Evolutionary conservation across 345 rosid species (phyloP).

Genomic region (Citrus sp.): DNA sequence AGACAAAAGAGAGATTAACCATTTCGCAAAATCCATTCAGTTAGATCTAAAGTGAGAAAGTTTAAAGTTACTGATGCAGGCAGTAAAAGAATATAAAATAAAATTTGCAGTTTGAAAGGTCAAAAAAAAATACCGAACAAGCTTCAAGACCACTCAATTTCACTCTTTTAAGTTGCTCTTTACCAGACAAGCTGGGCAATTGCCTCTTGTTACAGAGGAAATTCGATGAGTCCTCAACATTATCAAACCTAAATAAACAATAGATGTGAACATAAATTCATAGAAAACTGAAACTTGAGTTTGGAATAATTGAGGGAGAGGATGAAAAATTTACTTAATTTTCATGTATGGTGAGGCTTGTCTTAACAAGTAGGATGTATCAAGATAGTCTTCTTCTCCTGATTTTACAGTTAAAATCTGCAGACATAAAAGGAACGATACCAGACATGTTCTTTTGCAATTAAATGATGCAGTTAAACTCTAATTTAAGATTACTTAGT

Average conservation of each 20-base stretch:
- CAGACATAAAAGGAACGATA: conserved; percentile 11
- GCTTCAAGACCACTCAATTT: conserved; percentile 42
- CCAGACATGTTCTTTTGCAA: background rate
- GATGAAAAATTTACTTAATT: conserved; percentile 51
- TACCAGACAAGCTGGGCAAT: conserved; percentile 33
- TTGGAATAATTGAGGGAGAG: background rate
- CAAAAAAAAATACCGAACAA: conserved; percentile 35
- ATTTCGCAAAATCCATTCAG: background rate
- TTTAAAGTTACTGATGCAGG: background rate
- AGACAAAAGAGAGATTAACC: background rate
- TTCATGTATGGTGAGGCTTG: conserved; percentile 90
- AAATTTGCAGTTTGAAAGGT: background rate
- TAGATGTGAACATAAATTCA: conserved; percentile 7
- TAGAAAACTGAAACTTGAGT: conserved; percentile 7
- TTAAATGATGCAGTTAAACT: background rate
- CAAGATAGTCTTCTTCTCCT: conserved; percentile 79
- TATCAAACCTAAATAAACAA: conserved; percentile 52
- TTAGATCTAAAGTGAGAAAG: background rate
- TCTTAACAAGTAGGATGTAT: conserved; percentile 61
- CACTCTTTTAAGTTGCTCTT: conserved; percentile 51
- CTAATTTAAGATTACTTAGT: background rate
- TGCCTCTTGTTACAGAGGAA: conserved; percentile 54
- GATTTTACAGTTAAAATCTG: conserved; percentile 82
- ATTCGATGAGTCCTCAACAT: conserved; percentile 42
- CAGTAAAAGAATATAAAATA: background rate